Conservation (phyloP, 164 flowering plant species). For the Umbilicus rupestris region DNA sequence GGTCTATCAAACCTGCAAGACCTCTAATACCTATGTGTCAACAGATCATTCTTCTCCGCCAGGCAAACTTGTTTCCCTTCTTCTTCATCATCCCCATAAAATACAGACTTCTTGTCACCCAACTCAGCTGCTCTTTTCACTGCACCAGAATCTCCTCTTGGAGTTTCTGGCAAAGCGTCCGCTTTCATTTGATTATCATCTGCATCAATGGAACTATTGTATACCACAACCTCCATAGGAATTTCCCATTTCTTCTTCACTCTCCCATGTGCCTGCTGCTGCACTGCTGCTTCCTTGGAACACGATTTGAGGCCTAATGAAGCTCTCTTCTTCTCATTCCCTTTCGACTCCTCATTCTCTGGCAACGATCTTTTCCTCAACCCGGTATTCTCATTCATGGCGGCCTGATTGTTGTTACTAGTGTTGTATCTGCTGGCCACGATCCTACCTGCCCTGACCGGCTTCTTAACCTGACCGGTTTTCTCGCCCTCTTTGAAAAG, state of each 20-base stretch:
- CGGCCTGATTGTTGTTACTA: too few relatives aligned
- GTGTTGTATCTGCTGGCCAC: slow-evolving; percentile 63
- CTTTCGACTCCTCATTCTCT: slow-evolving; percentile 29
- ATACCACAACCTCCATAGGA: slow-evolving; percentile 32
- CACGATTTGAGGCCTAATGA: slow-evolving; percentile 22
- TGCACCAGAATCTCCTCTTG: slow-evolving; percentile 81
- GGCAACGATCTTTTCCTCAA: slow-evolving; percentile 47
- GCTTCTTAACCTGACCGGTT: slow-evolving; percentile 41
- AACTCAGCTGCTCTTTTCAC: slow-evolving; percentile 57
- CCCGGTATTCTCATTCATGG: background rate
- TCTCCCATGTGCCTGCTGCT: slow-evolving; percentile 12
- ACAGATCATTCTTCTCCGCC: too few relatives aligned
- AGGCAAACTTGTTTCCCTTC: too few relatives aligned
- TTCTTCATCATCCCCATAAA: too few relatives aligned
- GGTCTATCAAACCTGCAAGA: too few relatives aligned
- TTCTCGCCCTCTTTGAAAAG: background rate
- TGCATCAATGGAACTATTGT: slow-evolving; percentile 11
- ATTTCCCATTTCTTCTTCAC: slow-evolving; percentile 58
- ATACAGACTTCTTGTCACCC: slow-evolving; percentile 33
- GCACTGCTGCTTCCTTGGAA: slow-evolving; percentile 1
- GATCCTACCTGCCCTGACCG: slow-evolving; percentile 41
- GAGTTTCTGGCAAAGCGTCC: too few relatives aligned
- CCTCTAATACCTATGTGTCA: too few relatives aligned
- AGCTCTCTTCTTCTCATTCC: slow-evolving; percentile 30
- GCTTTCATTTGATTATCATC: slow-evolving; percentile 6